Conservation (phyloP, 1,284 basidiomycete genomes). For the Cryptococcus maquisensis region DNA sequence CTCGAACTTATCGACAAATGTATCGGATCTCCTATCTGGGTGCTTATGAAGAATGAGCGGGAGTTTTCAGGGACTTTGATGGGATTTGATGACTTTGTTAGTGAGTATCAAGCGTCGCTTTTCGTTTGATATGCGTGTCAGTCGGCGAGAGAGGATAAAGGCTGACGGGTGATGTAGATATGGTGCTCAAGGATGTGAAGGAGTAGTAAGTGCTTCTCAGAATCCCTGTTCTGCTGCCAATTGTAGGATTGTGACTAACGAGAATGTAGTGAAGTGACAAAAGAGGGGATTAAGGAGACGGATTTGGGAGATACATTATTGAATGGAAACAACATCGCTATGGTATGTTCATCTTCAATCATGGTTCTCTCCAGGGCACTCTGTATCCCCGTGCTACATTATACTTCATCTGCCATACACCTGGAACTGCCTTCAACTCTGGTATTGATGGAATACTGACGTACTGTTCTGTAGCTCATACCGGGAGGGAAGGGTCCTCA, state of each 20-base stretch:
- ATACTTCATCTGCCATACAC: too few species aligned
- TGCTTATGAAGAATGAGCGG: conserved; percentile 92
- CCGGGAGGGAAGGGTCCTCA: conserved; percentile 1
- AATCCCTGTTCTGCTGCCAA: conserved; percentile 5
- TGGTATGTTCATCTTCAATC: conserved; percentile 58
- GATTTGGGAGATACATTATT: conserved; percentile 83
- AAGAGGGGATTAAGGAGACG: conserved; percentile 75
- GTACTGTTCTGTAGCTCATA: conserved; percentile 1
- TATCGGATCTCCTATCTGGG: conserved; percentile 91
- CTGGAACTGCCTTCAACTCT: not conserved
- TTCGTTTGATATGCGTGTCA: not conserved
- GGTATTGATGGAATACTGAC: not conserved
- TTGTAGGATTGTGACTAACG: not conserved
- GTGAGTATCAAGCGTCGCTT: conserved; percentile 60
- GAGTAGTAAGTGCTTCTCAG: conserved; percentile 68
- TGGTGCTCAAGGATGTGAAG: conserved; percentile 95
- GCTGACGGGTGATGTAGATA: conserved; percentile 60
- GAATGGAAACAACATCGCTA: conserved; percentile 97
- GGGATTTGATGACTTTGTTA: conserved; percentile 98
- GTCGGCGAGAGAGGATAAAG: not conserved
- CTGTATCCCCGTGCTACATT: too few species aligned
- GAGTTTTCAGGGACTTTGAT: conserved; percentile 94
- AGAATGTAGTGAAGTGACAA: conserved; percentile 68
- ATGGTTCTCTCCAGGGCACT: not conserved
- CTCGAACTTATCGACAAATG: conserved; percentile 84